Evolutionary conservation across 2,329 filamentous ascomycete genomes (phyloP), one percentile per base, ranked within the genome.

Genomic region (Metarhizium rileyi): DNA sequence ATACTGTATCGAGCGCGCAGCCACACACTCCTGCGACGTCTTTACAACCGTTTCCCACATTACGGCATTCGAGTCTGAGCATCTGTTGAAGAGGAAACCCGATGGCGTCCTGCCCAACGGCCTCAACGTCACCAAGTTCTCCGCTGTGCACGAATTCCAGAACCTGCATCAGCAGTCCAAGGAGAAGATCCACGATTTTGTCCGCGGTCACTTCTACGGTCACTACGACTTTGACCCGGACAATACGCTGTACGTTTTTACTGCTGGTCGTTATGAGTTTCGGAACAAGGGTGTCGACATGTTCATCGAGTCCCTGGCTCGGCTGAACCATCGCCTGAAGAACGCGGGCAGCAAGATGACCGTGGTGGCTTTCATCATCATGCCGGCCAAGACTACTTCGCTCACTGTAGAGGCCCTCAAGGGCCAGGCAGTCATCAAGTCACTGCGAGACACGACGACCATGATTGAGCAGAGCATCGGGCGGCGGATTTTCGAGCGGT

Each of bases 11-110:
- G 93, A 98, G 72, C 85, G 93, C 56, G 91, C 88, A 44, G 88
- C 91, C 22, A 84, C 93, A 20, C 93, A 98, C 66, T 80, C 89
- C 6, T 87, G 86, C 58, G 93, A 98, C 70, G 93, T 98, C 61
- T 97, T 98, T 72, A 98, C 93, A 22, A 98, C 93, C 1, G 93
- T 98, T 52, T 97, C 91, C 18, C 93, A 97, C 68, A 97, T 98
- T 63, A 98, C 93, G 4, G 93, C 93, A 9, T 97, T 95, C 69
- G 93, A 98, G 71, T 95, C 89, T 62, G 93, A 98, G 74, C 91
- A 98, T 70, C 71, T 98, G 59, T 78, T 98, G 56, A 97, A 97
- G 78, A 86, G 93, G 56, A 97, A 97, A 71, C 93, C 93, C 1
- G 93, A 98, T 60, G 93, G 93, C 40, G 93, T 98, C 6, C 70